Base-by-base conservation (phyloP, 2,329 filamentous ascomycete species). In the Colletotrichum sp. region DNA sequence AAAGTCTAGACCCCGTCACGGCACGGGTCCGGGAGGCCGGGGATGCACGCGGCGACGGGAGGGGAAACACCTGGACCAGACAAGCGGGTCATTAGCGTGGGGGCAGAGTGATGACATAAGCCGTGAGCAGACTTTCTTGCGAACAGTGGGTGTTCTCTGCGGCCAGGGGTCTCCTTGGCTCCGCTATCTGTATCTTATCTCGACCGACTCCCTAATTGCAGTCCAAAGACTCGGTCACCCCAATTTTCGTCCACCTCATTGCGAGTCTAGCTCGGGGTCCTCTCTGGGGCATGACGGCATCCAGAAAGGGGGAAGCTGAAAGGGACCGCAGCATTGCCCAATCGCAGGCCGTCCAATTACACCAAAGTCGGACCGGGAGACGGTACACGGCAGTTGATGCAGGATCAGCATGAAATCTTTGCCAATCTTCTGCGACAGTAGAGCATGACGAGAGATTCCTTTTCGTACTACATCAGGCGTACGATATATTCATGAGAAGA, bases 141-240 rank as follows among this genome's bases (percentile, higher is more conserved):
- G 43, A 56, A 38, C 58, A 43, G 56, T 18, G 10, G 48, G 38
- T 55, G 36, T 21, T 18, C 16, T 36, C 32, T 32, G 30, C 21
- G 26, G 43, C 66, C 34, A 30, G 56, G 73, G 69, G 62, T 69
- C 58, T 64, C 63, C 69, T 73, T 75, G 69, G 68, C 64, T 63
- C 24, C 64, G 63, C 62, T 68, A 72, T 75, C 73, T 75, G 58
- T 73, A 64, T 75, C 73, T 75, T 75, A 75, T 75, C 73, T 75
- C 43, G 34, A 75, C 62, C 36, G 59, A 63, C 56, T 56, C 24
- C 55, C 72, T 32, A 43, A 58, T 55, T 63, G 36, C 36, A 61
- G 58, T 43, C 18, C 32, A 43, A 72, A 63, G 56, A 10, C 68
- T 63, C 34, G 67, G 69, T 68, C 73, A 75, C 72, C 73, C 69